Evolutionary conservation across 2,329 filamentous ascomycete species (phyloP).

Genomic region (Cladosporium sp.): DNA sequence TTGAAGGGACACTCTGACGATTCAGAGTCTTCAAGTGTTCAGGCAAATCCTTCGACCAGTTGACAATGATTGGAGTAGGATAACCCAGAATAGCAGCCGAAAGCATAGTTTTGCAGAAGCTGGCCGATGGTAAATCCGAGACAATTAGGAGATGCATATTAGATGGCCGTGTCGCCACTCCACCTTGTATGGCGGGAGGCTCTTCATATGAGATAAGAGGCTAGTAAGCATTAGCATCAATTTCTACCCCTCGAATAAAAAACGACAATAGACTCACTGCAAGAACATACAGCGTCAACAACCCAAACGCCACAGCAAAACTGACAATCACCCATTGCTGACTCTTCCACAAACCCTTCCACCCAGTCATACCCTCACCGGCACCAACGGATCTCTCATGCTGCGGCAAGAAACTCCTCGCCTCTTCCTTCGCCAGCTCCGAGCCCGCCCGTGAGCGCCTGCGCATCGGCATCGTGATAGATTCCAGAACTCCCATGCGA

Average conservation of each 20-base stretch:
- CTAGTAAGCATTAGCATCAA: not conserved
- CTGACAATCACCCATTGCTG: slow-evolving; percentile 17
- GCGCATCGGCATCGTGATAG: slow-evolving; percentile 17
- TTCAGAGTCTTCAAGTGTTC: not conserved
- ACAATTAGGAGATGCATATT: slow-evolving; percentile 32
- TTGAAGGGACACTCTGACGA: not conserved
- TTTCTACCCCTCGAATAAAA: not conserved
- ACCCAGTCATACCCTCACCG: slow-evolving; percentile 5
- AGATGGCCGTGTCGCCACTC: slow-evolving; percentile 13
- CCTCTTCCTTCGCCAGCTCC: slow-evolving; percentile 11
- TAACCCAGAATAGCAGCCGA: slow-evolving; percentile 27
- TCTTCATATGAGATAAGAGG: slow-evolving; percentile 8
- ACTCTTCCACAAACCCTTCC: slow-evolving; percentile 16
- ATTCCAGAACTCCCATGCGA: slow-evolving; percentile 12
- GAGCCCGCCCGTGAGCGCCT: slow-evolving; percentile 16
- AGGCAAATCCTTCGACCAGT: slow-evolving; percentile 17
- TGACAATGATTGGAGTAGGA: slow-evolving; percentile 23
- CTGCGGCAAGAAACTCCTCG: slow-evolving; percentile 17
- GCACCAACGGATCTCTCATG: not conserved
- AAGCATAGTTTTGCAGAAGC: slow-evolving; percentile 28
- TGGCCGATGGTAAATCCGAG: slow-evolving; percentile 25
- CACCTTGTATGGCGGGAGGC: slow-evolving; percentile 10
- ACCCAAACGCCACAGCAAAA: slow-evolving; percentile 5
- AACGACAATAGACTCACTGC: slow-evolving; percentile 4
- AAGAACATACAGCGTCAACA: slow-evolving; percentile 13